Percentiles rank a stretch among this genome's conserved stretches.
phyloP scores from a whole-genome alignment of 176 grass and related monocot species.

The Areca catechu region DNA sequence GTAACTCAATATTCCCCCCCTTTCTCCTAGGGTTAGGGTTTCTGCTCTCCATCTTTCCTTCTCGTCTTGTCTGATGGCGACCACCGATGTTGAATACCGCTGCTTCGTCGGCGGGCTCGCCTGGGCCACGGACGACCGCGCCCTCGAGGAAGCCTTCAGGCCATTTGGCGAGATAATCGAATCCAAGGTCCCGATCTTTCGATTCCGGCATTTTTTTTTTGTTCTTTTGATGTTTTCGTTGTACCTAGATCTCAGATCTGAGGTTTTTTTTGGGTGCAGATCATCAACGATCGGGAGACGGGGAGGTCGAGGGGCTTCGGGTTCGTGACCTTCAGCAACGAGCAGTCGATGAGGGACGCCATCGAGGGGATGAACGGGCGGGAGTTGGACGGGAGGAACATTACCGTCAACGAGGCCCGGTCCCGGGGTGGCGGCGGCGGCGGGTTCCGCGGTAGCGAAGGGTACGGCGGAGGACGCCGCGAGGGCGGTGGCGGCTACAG shows the following conservation, averaged over 20 bases:
- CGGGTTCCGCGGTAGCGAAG: slow-evolving; percentile 16
- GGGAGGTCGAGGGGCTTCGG: slow-evolving; percentile 80
- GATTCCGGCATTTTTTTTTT: background rate
- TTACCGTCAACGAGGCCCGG: slow-evolving; percentile 96
- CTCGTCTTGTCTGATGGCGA: slow-evolving; percentile 23
- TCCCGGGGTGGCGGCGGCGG: slow-evolving; percentile 21
- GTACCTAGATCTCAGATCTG: background rate
- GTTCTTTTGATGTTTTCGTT: background rate
- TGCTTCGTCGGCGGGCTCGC: slow-evolving; percentile 93
- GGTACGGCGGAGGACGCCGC: slow-evolving; percentile 10
- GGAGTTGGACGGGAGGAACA: slow-evolving; percentile 70
- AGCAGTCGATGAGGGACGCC: slow-evolving; percentile 74
- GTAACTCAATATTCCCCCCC: slow-evolving; percentile 74
- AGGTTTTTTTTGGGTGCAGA: slow-evolving; percentile 30
- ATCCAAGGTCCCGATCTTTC: slow-evolving; percentile 41
- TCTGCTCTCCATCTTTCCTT: slow-evolving; percentile 3
- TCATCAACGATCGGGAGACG: slow-evolving; percentile 89
- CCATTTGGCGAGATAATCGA: slow-evolving; percentile 74
- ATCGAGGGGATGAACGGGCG: slow-evolving; percentile 83
- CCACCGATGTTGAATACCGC: slow-evolving; percentile 72
- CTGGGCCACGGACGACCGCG: slow-evolving; percentile 75
- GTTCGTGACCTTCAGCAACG: slow-evolving; percentile 68
- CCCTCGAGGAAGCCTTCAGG: slow-evolving; percentile 66
- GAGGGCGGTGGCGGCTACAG: slow-evolving; percentile 1
- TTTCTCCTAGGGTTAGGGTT: slow-evolving; percentile 25